Evolutionary conservation across 768 basidiomycete species (phyloP), one percentile per base, ranked within the genome.

Genomic region (Lactifluus subvellereus): DNA sequence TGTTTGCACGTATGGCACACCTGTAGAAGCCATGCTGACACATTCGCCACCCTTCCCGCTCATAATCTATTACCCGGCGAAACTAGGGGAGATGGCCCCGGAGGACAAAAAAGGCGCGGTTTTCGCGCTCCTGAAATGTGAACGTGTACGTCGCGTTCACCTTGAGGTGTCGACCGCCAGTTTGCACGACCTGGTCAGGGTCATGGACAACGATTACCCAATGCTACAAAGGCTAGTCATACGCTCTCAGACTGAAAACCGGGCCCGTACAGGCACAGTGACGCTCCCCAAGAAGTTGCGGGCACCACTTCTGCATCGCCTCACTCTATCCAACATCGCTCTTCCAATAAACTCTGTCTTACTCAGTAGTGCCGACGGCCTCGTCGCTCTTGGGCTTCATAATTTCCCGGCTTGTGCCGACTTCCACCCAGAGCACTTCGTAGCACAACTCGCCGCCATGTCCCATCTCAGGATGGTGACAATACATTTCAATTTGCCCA

Each of bases 1-100:
- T 6, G 47, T 61, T 42, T 61, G 53, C 54, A 50, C 47, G 5
- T 42, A 55, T 48, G 38, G 60, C n/a, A 56, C 38, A 9, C 54
- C 60, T 5, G 60, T 50, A 1, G 20, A 49, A 42, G 14, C 27
- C 54, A 56, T 61, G 54, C 32, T 61, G 47, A 27, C 9, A 3
- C 37, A 55, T 9, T 61, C 53, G 2, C 60, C 54, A 11, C 47
- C 60, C 37, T 55, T 61, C 54, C 60, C 60, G 11, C 47, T 61
- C 38, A 35, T 56, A 37, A 18, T 61, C 30, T 56, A 50, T 27
- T 61, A 61, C 40, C 38, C 54, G 6, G 33, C 1, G 30, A 54
- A 38, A 4, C 22, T 9, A 11, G 33, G 16, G 5, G 16, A n/a
- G 2, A 35, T 40, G 37, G 14, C 60, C 18, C 8, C n/a, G 1